These are phyloP conservation scores for Pterulicium gracile DNA, from an alignment of 1,284 basidiomycete genomes.

Conservation along the genomic window DNA sequence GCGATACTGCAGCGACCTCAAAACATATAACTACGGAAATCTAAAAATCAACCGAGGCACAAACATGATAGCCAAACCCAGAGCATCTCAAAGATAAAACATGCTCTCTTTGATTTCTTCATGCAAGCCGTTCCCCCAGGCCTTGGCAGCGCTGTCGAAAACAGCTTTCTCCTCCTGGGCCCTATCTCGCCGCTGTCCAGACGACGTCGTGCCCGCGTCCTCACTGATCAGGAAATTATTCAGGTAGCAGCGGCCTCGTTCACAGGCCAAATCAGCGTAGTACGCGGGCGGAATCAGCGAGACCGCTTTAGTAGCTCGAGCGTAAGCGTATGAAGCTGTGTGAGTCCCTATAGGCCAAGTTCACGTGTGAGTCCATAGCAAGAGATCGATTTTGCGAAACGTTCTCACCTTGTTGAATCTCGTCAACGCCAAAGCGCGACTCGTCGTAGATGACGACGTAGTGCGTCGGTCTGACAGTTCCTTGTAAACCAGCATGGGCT, in stretches of 20 bases:
- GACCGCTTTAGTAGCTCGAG: conserved; percentile 67
- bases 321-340: conserved; percentile 55
- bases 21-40: background rate
- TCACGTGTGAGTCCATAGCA: background rate
- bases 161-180: conserved; percentile 37
- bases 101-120: conserved; percentile 44
- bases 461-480: conserved; percentile 56
- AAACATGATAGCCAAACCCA: conserved; percentile 1
- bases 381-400: background rate
- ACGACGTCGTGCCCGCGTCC: conserved; percentile 24
- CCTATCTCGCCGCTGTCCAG: conserved; percentile 17
- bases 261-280: conserved; percentile 69
- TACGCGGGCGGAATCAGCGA: conserved; percentile 68
- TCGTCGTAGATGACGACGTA: conserved; percentile 71
- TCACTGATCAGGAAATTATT: conserved; percentile 50
- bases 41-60: background rate
- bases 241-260: conserved; percentile 59
- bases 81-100: conserved; percentile 58
- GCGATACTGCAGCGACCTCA: too few relatives aligned
- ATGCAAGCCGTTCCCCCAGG: conserved; percentile 61
- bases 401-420: conserved; percentile 46
- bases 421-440: conserved; percentile 50
- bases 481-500: conserved; percentile 61
- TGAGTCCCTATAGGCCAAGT: conserved; percentile 31
- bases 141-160: conserved; percentile 36